phyloP scores from a whole-genome alignment of 2,329 filamentous ascomycete genomes.

The Sphaerulina vaccinii region DNA sequence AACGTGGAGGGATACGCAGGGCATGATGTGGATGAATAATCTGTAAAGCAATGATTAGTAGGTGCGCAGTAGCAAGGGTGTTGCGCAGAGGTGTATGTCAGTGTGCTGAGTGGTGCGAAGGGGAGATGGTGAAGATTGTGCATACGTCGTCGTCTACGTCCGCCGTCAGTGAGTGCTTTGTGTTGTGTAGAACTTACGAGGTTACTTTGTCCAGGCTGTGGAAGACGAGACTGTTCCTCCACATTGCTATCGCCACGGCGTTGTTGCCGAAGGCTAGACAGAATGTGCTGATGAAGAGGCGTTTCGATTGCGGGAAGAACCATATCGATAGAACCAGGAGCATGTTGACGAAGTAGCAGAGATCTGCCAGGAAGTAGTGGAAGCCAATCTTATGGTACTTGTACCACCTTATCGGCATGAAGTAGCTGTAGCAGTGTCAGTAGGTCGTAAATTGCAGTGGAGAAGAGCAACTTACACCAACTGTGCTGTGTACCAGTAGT shows the following conservation, averaged over 20 bases:
- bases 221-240: constrained; percentile 97
- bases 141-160: constrained; percentile 27
- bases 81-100: background rate
- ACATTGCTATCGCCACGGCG: constrained; percentile 96
- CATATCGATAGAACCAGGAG: constrained; percentile 79
- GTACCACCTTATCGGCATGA: constrained; percentile 94
- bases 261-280: constrained; percentile 96
- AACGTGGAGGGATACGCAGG: constrained; percentile 88
- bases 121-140: background rate
- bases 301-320: constrained; percentile 86
- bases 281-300: constrained; percentile 87
- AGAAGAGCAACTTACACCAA: constrained; percentile 29
- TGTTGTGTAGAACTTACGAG: constrained; percentile 49
- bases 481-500: constrained; percentile 71
- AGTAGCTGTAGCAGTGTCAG: constrained; percentile 60
- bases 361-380: constrained; percentile 94
- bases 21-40: constrained; percentile 99
- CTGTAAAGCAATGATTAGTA: constrained; percentile 32
- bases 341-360: constrained; percentile 98
- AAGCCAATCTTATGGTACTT: constrained; percentile 89
- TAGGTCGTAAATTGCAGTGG: background rate
- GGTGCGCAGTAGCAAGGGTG: too few relatives aligned
- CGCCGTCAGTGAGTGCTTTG: constrained; percentile 15
- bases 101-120: background rate
- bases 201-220: constrained; percentile 98